Evolutionary conservation across 495 filamentous ascomycete species (phyloP).

Genomic region (Aeminium ludgeri): DNA sequence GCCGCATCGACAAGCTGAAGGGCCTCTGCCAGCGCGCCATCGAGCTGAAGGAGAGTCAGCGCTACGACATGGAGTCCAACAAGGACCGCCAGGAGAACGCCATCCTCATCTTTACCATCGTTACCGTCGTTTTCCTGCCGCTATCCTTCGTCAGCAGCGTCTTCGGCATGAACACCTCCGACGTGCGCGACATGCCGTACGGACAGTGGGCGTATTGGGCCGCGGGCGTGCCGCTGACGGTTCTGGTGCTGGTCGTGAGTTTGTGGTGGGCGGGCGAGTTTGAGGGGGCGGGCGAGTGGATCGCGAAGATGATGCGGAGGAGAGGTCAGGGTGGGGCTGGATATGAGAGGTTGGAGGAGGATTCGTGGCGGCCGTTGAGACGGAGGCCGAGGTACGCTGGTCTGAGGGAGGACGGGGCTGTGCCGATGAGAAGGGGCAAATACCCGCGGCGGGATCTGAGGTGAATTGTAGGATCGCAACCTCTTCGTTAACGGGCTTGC

Average conservation of each 20-base stretch:
- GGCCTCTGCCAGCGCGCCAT: background rate
- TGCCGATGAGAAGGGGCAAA: too few species aligned
- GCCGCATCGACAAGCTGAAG: background rate
- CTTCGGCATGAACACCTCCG: constrained; percentile 30
- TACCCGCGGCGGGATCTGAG: too few species aligned
- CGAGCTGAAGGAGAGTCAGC: background rate
- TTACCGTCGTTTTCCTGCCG: constrained; percentile 24
- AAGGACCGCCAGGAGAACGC: constrained; percentile 1
- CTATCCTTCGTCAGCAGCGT: constrained; percentile 26
- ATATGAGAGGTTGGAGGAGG: too few species aligned
- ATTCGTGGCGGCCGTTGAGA: too few species aligned
- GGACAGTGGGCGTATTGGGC: constrained; percentile 16
- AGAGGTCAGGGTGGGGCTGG: too few species aligned
- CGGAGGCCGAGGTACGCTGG: too few species aligned
- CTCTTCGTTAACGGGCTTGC: too few species aligned
- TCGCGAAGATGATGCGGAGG: background rate
- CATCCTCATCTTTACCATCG: constrained; percentile 15
- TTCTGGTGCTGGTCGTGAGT: constrained; percentile 3
- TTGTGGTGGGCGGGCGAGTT: constrained; percentile 2
- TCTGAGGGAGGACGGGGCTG: too few species aligned
- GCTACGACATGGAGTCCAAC: background rate
- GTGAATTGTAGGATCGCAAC: too few species aligned
- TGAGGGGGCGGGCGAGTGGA: background rate
- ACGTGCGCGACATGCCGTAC: constrained; percentile 4
- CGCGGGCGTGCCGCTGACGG: constrained; percentile 7